phyloP scores from a whole-genome alignment of 2,329 filamentous ascomycete genomes.

The Aspergillus fumigatiaffinis region DNA sequence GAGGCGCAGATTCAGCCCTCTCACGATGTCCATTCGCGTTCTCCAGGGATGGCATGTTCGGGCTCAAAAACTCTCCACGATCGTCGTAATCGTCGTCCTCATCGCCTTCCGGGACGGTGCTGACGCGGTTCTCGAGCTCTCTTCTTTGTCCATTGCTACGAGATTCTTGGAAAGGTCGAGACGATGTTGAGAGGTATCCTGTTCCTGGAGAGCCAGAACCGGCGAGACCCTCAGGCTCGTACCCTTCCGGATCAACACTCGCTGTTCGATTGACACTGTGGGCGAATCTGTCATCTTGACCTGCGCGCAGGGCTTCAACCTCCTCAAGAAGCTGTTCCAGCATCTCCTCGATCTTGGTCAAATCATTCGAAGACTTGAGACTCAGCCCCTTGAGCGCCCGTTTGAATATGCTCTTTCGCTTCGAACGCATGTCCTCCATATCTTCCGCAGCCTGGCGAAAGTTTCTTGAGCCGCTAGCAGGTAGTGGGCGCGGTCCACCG shows the following conservation, averaged over 20 bases:
- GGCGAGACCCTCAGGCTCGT: conserved; percentile 77
- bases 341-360: conserved; percentile 86
- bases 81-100: conserved; percentile 64
- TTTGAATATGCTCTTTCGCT: conserved; percentile 91
- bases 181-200: conserved; percentile 63
- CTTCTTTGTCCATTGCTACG: conserved; percentile 49
- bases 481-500: conserved; percentile 80
- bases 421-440: conserved; percentile 59
- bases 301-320: conserved; percentile 74
- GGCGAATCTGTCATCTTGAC: conserved; percentile 41
- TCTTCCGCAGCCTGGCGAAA: conserved; percentile 50
- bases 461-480: conserved; percentile 60
- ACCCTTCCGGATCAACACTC: conserved; percentile 67
- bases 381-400: conserved; percentile 89
- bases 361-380: conserved; percentile 80
- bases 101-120: conserved; percentile 79
- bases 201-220: conserved; percentile 70
- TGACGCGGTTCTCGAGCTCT: conserved; percentile 73
- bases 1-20: conserved; percentile 41
- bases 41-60: conserved; percentile 58
- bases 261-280: conserved; percentile 30
- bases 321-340: conserved; percentile 87
- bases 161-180: conserved; percentile 34
- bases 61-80: conserved; percentile 48
- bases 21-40: conserved; percentile 43